phyloP scores from a whole-genome alignment of 176 grass and related monocot species.

The Echinochloa phyllopogon region DNA sequence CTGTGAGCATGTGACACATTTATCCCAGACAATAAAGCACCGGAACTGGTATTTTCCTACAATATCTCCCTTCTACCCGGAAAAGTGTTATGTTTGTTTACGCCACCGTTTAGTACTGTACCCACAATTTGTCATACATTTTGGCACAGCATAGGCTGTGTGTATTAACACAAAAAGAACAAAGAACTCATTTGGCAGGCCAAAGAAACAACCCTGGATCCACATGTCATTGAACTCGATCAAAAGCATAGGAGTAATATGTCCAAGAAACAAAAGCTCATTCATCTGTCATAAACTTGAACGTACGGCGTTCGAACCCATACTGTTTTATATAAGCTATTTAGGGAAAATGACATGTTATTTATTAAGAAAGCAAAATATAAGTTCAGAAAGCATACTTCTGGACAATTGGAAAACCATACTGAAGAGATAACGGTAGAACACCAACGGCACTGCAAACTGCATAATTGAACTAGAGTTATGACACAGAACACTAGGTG shows the following conservation, averaged over 20 bases:
- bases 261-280: background rate
- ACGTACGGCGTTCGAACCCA: background rate
- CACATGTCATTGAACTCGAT: background rate
- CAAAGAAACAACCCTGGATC: background rate
- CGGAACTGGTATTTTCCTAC: background rate
- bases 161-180: background rate
- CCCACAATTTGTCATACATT: background rate
- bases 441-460: constrained; percentile 99
- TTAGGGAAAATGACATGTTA: background rate
- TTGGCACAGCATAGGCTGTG: background rate
- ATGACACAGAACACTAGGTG: constrained; percentile 29
- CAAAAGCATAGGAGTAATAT: background rate
- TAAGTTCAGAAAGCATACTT: constrained; percentile 71
- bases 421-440: constrained; percentile 94
- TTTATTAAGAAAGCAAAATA: constrained; percentile 33
- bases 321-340: constrained; percentile 5
- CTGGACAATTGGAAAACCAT: constrained; percentile 90
- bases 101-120: background rate
- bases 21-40: background rate
- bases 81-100: background rate
- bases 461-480: constrained; percentile 51
- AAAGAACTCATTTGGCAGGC: background rate
- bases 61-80: background rate
- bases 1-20: background rate
- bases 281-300: background rate